Evolutionary conservation across 192 early-diverging fungal species (phyloP).

Genomic region (Coemansia sp.): DNA sequence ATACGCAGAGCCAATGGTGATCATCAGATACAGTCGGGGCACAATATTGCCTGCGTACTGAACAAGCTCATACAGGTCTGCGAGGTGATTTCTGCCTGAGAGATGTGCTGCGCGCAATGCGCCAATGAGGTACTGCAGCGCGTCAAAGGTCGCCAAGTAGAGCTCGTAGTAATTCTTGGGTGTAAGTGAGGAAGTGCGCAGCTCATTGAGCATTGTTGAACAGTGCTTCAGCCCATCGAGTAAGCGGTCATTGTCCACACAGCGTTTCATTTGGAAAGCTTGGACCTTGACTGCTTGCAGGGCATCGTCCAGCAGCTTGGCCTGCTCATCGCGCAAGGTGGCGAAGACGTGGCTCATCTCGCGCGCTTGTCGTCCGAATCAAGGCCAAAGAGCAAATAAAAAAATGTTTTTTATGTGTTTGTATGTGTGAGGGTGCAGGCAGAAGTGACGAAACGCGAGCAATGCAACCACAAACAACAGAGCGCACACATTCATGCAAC

Average conservation of each 20-base stretch:
- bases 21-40: slow-evolving; percentile 99
- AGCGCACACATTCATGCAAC: no score
- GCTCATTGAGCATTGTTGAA: slow-evolving; percentile 96
- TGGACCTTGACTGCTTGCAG: slow-evolving; percentile 91
- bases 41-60: slow-evolving; percentile 99
- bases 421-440: neutral
- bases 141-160: slow-evolving; percentile 99
- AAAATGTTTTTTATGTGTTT: neutral
- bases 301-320: slow-evolving; percentile 89
- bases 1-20: slow-evolving; percentile 95
- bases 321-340: slow-evolving; percentile 73
- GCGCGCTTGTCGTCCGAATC: neutral
- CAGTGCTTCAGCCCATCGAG: slow-evolving; percentile 99
- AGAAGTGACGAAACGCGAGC: neutral
- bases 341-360: slow-evolving; percentile 45
- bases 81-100: slow-evolving; percentile 74
- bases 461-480: neutral
- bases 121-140: slow-evolving; percentile 86
- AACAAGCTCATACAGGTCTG: slow-evolving; percentile 96
- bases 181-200: slow-evolving; percentile 89
- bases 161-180: slow-evolving; percentile 99
- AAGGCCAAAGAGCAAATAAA: neutral
- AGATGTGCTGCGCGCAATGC: slow-evolving; percentile 92
- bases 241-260: slow-evolving; percentile 83
- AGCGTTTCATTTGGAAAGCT: slow-evolving; percentile 92